phyloP scores from a whole-genome alignment of 1,139 yeast species.

The Debaryomyces coudertii region DNA sequence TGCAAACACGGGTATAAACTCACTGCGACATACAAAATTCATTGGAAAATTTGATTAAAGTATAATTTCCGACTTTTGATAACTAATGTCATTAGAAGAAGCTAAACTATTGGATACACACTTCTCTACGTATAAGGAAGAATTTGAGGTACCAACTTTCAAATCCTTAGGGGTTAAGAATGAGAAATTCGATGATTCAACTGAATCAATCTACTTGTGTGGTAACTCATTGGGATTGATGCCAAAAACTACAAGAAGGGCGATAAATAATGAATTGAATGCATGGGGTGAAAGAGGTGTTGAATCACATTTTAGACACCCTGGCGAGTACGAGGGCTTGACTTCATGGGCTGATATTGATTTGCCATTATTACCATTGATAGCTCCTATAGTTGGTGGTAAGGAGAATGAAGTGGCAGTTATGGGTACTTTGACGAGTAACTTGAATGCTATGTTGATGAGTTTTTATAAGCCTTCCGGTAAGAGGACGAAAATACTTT shows the following conservation, averaged over 20 bases:
- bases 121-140: slow-evolving; percentile 40
- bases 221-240: slow-evolving; percentile 92
- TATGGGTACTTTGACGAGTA: slow-evolving; percentile 85
- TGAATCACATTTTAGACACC: slow-evolving; percentile 80
- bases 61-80: background rate
- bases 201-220: slow-evolving; percentile 63
- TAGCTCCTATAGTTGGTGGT: slow-evolving; percentile 81
- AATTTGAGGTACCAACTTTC: slow-evolving; percentile 64
- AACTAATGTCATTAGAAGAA: slow-evolving; percentile 18
- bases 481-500: slow-evolving; percentile 66
- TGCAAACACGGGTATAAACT: slow-evolving; percentile 5
- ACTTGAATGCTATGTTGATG: slow-evolving; percentile 72
- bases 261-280: slow-evolving; percentile 66
- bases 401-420: slow-evolving; percentile 72
- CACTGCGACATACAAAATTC: background rate
- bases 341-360: slow-evolving; percentile 86
- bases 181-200: slow-evolving; percentile 21
- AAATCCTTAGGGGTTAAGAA: slow-evolving; percentile 49
- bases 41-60: background rate
- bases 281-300: slow-evolving; percentile 87
- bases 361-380: slow-evolving; percentile 66
- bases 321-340: slow-evolving; percentile 39
- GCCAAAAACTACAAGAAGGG: slow-evolving; percentile 66
- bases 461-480: slow-evolving; percentile 75
- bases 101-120: slow-evolving; percentile 36